Evolutionary conservation across 805 yeast genomes (phyloP), one percentile per base, ranked within the genome.

Genomic region (Tetrapisispora taiwanensis): DNA sequence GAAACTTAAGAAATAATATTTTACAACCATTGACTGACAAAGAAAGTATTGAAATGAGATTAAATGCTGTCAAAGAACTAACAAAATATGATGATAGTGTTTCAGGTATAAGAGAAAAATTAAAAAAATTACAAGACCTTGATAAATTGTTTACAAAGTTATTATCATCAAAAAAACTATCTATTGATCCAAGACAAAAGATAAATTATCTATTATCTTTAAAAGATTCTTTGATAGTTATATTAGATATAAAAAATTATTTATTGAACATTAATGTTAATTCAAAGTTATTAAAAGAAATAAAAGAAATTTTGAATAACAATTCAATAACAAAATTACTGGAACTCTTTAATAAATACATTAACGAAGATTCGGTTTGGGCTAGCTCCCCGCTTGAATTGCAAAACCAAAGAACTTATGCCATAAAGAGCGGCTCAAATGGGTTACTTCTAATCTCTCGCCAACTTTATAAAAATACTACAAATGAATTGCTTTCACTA

Each of bases 11-110:
- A 47, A 68, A 60, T 30, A 71, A 64, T 42, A 64, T 73, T 3
- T 47, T 73, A n/a, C 78, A 73, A 45, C 78, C 78, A 0, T 50
- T 73, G 14, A 70, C 74, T 0, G 69, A 70, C 48, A 47, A 46
- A 15, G 47, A 49, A 0, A 64, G 70, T 19, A 63, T 74, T 3
- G 44, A 51, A 10, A 50, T 64, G 33, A 57, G 78, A 33, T 50
- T 62, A 12, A 60, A 59, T 4, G 58, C 73, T 1, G 69, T 72
- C 0, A 51, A 59, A 32, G 74, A 70, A 44, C 49, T 74, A 14
- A 43, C 55, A 9, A 39, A 35, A 0, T 50, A 51, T 6, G 41
- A 42, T 3, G 46, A 52, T 0, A 28, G 53, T 3, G 22, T 56
- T 3, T 38, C 43, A 17, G 49, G 49, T 0, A 17, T 62, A 1